Base-by-base conservation (phyloP, 345 rosid genomes). In the Microthlaspi erraticum region DNA sequence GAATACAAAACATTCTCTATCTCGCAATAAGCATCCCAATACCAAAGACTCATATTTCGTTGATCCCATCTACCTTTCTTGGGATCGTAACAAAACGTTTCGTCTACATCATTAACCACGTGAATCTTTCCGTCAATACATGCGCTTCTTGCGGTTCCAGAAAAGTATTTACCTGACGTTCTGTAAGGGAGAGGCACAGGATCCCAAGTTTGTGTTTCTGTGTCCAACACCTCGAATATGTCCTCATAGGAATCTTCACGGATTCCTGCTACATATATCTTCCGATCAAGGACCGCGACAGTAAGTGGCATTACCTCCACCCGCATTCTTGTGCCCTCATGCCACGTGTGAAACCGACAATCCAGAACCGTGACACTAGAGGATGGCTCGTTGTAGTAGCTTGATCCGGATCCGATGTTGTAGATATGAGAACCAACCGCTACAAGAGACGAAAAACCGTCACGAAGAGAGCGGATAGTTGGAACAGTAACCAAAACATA, bases 1-100 rank as follows among this genome's bases (percentile, higher is more conserved):
- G 60, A 33, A 41, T 33, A 55, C 23, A 33, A 16, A 33, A 55
- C 60, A 55, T 55, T 55, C n/a, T 33, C 60, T 16, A 55, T 18
- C 29, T 4, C 60, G 60, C 60, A 55, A 9, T 14, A 16, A 14
- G 41, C 11, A 23, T 23, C 26, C 2, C 1, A 23, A 0, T 23
- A 36, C 2, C 11, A 36, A 2, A 8, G 39, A 9, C 39, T 8
- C 39, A 36, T 2, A 1, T 10, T 36, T 36, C 2, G 3, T 36
- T 9, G 10, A 36, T 2, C 20, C 23, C 26, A 18, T 1, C 12
- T 46, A 46, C 52, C 16, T 41, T 41, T 7, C 2, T 5, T 5
- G 16, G 14, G 1, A 12, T 5, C 12, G 2, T 41, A 41, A 41
- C n/a, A 10, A 10, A 38, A 2, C 42, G 12, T 13, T 4, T 4